Evolutionary conservation across 225 moss, liverwort and hornwort genomes (phyloP).

Genomic region (Polytrichum commune): DNA sequence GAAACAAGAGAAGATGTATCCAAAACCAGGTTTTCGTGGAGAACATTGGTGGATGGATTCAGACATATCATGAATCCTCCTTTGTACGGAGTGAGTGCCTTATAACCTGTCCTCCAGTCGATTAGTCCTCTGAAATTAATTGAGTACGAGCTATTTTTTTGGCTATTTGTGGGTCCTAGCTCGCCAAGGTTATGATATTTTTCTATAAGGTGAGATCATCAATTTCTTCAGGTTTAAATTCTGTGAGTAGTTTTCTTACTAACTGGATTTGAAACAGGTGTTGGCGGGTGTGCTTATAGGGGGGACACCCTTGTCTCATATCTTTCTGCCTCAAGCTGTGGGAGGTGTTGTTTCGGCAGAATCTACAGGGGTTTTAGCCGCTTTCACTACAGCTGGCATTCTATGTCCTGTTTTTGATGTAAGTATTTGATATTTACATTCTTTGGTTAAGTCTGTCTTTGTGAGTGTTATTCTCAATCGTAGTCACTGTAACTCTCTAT

Average conservation of each 20-base stretch:
- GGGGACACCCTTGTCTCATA: slow-evolving; percentile 77
- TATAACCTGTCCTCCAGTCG: not conserved
- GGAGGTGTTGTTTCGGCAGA: slow-evolving; percentile 33
- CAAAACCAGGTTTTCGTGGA: slow-evolving; percentile 27
- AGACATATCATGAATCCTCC: slow-evolving; percentile 79
- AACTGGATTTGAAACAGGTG: slow-evolving; percentile 39
- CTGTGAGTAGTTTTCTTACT: not conserved
- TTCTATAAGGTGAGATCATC: not conserved
- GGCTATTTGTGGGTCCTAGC: not conserved
- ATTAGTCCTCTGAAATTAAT: not conserved
- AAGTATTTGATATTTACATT: slow-evolving; percentile 11
- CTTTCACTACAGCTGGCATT: slow-evolving; percentile 61
- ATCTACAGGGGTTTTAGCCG: slow-evolving; percentile 27
- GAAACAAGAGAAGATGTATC: slow-evolving; percentile 17
- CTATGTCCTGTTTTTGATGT: slow-evolving; percentile 81
- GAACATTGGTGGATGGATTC: slow-evolving; percentile 29
- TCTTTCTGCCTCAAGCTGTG: slow-evolving; percentile 52
- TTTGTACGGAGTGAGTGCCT: slow-evolving; percentile 71
- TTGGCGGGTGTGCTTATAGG: slow-evolving; percentile 70
- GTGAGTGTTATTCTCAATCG: no score
- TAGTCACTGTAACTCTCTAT: no score
- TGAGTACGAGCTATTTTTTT: slow-evolving; percentile 6
- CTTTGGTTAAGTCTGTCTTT: no score
- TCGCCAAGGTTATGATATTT: no score
- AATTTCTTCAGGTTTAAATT: not conserved